A percentile compares a stretch with the other conserved stretches of the same genome.
phyloP scores from a whole-genome alignment of 2,329 filamentous ascomycete genomes.

The Eurotiales sp. region DNA sequence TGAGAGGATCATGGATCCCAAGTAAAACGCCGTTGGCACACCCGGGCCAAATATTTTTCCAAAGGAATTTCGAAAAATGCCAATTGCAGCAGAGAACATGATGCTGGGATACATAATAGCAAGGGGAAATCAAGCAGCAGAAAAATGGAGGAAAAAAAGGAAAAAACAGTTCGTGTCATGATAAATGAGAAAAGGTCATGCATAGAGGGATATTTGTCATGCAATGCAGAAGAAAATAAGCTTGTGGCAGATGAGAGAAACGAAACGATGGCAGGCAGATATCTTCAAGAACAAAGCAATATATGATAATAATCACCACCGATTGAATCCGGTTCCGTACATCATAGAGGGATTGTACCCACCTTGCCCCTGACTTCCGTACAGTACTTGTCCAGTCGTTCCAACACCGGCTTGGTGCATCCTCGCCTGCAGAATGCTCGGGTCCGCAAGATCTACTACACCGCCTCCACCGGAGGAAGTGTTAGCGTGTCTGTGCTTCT shows the following conservation, averaged over 20 bases:
- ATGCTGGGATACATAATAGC: constrained; percentile 17
- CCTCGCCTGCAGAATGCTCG: constrained; percentile 97
- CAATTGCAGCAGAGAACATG: constrained; percentile 26
- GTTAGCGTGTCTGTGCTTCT: constrained; percentile 99
- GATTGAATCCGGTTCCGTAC: constrained; percentile 66
- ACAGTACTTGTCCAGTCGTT: constrained; percentile 76
- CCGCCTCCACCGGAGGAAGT: constrained; percentile 99
- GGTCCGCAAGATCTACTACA: constrained; percentile 99
- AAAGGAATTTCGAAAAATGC: constrained; percentile 32
- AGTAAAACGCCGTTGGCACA: constrained; percentile 34
- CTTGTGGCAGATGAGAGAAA: constrained; percentile 9
- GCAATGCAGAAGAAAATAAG: constrained; percentile 21
- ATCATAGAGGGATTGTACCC: constrained; percentile 84
- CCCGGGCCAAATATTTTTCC: constrained; percentile 29
- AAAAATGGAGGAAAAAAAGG: background rate
- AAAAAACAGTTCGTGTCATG: constrained; percentile 26
- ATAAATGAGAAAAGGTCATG: constrained; percentile 19
- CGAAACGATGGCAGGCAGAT: constrained; percentile 13
- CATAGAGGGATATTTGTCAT: constrained; percentile 16
- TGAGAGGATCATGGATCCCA: constrained; percentile 21
- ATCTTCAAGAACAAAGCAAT: constrained; percentile 18
- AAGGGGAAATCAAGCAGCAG: constrained; percentile 11
- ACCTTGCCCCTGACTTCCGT: constrained; percentile 84
- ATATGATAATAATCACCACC: constrained; percentile 56
- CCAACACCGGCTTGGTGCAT: constrained; percentile 85